phyloP scores from a whole-genome alignment of 306 rosid genomes.

The Urtica urens region DNA sequence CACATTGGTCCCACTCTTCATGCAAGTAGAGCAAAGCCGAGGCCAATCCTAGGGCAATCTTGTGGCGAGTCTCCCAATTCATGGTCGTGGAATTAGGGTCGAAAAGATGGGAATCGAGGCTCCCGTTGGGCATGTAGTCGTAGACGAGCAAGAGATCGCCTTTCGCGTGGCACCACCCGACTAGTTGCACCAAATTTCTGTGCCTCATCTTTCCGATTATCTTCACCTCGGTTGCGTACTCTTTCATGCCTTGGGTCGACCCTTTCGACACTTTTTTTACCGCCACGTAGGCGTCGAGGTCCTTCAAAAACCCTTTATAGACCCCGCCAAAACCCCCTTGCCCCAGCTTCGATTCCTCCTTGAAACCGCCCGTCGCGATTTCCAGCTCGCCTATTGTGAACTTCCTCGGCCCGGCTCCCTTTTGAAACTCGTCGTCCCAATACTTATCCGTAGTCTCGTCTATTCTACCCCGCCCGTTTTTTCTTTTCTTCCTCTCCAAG shows the following conservation, averaged over 20 bases:
- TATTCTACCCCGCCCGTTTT: not conserved
- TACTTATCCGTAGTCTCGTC: conserved; percentile 3
- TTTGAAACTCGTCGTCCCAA: conserved; percentile 19
- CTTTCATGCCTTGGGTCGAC: conserved; percentile 26
- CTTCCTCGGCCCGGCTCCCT: conserved; percentile 26
- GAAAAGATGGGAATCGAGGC: conserved; percentile 22
- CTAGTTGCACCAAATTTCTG: conserved; percentile 26
- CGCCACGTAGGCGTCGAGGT: conserved; percentile 16
- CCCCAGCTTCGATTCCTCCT: conserved; percentile 26
- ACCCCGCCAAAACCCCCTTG: conserved; percentile 41
- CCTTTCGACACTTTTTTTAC: conserved; percentile 25
- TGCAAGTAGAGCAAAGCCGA: conserved; percentile 11
- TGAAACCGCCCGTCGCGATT: conserved; percentile 25
- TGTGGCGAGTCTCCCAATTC: conserved; percentile 5
- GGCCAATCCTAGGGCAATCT: conserved; percentile 11
- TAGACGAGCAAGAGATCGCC: conserved; percentile 21
- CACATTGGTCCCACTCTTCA: conserved; percentile 16
- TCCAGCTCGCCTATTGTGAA: conserved; percentile 18
- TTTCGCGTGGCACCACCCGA: conserved; percentile 35
- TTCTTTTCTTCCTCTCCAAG: conserved; percentile 15
- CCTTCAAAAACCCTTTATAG: conserved; percentile 23
- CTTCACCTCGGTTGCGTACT: conserved; percentile 29
- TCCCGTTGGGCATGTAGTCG: conserved; percentile 29
- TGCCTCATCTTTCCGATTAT: conserved; percentile 29
- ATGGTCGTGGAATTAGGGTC: not conserved